These are phyloP conservation scores for Coriaria nepalensis DNA, from an alignment of 306 rosid genomes.

Conservation along the genomic window DNA sequence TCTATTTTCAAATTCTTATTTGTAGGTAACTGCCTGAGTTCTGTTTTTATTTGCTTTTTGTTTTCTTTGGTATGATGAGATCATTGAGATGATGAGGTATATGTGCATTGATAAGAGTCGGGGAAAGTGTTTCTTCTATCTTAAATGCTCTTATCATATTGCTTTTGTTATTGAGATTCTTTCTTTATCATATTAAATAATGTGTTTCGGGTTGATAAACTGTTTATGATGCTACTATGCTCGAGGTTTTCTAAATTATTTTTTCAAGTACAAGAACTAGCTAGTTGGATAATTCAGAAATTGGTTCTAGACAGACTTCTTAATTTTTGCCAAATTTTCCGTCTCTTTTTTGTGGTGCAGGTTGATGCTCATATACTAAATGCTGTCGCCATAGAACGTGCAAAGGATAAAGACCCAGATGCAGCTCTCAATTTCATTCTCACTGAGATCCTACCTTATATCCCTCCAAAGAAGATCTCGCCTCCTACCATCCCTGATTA, in stretches of 20 bases:
- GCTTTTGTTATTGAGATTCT: too few species aligned
- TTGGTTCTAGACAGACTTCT: background rate
- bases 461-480: conserved; percentile 1
- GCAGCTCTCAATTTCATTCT: conserved; percentile 49
- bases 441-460: conserved; percentile 46
- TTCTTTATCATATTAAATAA: too few species aligned
- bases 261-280: background rate
- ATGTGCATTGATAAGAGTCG: too few species aligned
- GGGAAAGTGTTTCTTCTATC: too few species aligned
- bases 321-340: background rate
- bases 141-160: too few species aligned
- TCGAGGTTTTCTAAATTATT: background rate
- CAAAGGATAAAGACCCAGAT: conserved; percentile 54
- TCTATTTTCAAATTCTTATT: conserved; percentile 10
- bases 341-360: conserved; percentile 16
- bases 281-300: background rate
- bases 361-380: conserved; percentile 58
- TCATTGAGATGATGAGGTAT: too few species aligned
- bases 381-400: conserved; percentile 79
- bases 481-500: conserved; percentile 6
- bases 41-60: too few species aligned
- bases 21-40: conserved; percentile 1
- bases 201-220: too few species aligned
- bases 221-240: too few species aligned
- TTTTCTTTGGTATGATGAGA: too few species aligned